Evolutionary conservation across 371 early-diverging fungal species (phyloP), one percentile per base, ranked within the genome.

Genomic region (Syncephalastrum racemosum): DNA sequence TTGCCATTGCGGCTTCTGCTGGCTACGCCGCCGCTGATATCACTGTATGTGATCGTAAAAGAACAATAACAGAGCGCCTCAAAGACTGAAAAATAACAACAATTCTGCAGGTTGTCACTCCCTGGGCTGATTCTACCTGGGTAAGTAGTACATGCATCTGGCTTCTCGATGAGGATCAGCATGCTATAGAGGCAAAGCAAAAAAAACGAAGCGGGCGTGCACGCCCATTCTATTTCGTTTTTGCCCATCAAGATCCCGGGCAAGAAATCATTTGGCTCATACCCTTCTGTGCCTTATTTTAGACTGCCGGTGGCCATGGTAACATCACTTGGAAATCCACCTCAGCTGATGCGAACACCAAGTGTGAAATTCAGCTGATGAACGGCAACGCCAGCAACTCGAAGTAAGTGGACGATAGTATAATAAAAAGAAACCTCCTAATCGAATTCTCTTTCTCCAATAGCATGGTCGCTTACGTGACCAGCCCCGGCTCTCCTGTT

Each of bases 331-430:
- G 77, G 77, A 77, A 41, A 15, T 36, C 59, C 8, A 62, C 63
- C 27, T 51, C 62, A 23, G 51, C 70, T 27, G 76, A 75, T 24
- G 66, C 62, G 46, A 50, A 22, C 42, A 42, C 58, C 44, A 66
- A 71, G 52, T 77, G 77, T 54, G 71, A 70, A 41, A 77, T 77
- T 25, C 71, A 77, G 52, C 36, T 77, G 65, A 58, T 77, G 67
- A 73, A 67, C 31, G 77, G 77, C 54, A 63, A 70, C 20, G 46
- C 54, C 48, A 68, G 53, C 25, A 77, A 73, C 49, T 64, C 73
- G 45, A 72, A 76, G 76, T 75, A 71, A 62, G 62, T 52, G 13
- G 43, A 41, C 4, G 44, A 0, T 18, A 41, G n/a, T 49, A 49
- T 12, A 43, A 47, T 23, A 22, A 52, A 13, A 46, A 43, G 22